These are phyloP conservation scores for Fragaria ananassa DNA, from an alignment of 306 rosid genomes.

Conservation along the genomic window DNA sequence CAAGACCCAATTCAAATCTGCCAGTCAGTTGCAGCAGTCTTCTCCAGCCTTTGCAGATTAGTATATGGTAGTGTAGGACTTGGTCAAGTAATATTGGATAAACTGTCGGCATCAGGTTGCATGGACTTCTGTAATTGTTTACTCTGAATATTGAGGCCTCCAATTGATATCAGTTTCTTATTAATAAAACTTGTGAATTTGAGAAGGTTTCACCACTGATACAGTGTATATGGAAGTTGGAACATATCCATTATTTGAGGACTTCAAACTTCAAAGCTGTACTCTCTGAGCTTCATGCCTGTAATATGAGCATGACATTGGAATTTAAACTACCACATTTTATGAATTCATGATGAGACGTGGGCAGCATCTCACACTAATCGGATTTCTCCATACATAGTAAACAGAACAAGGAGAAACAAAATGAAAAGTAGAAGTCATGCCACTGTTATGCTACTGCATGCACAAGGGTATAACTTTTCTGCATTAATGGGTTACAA, in stretches of 20 bases:
- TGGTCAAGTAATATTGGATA: neutral
- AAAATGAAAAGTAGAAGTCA: neutral
- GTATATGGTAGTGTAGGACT: neutral
- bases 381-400: neutral
- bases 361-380: neutral
- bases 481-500: conserved; percentile 32
- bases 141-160: neutral
- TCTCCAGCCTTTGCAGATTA: too few species aligned
- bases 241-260: neutral
- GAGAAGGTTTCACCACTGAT: neutral
- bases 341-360: neutral
- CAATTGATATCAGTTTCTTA: neutral
- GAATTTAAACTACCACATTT: neutral
- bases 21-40: too few species aligned
- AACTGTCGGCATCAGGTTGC: neutral
- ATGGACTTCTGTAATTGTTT: neutral
- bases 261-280: neutral
- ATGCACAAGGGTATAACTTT: neutral
- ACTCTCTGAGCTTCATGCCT: neutral
- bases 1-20: too few species aligned
- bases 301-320: neutral
- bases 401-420: neutral
- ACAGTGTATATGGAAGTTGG: neutral
- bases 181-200: neutral
- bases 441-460: neutral